Conservation (phyloP, 495 filamentous ascomycete species). For the Neurospora sp. region DNA sequence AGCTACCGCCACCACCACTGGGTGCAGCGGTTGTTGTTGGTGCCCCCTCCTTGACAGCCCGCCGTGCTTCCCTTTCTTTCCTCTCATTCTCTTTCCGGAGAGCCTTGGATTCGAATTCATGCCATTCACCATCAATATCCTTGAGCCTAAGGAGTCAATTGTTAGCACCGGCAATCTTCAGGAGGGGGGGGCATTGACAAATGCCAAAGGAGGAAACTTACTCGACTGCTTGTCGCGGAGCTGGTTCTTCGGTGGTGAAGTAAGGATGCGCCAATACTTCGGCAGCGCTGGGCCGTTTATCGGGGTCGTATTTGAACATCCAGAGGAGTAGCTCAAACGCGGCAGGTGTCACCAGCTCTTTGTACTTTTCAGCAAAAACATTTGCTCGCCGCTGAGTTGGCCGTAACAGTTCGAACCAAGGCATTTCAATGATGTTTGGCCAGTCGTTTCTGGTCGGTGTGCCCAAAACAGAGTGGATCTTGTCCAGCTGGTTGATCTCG, state of each 20-base stretch:
- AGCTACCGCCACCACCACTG: slow-evolving; percentile 38
- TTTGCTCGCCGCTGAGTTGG: slow-evolving; percentile 64
- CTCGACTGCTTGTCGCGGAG: slow-evolving; percentile 70
- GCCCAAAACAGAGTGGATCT: slow-evolving; percentile 86
- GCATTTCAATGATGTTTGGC: slow-evolving; percentile 82
- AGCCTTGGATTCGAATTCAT: slow-evolving; percentile 97
- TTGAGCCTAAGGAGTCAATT: slow-evolving; percentile 47
- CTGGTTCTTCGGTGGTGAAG: slow-evolving; percentile 75
- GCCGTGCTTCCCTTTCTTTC: slow-evolving; percentile 62
- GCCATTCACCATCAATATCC: slow-evolving; percentile 89
- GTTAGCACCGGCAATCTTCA: slow-evolving; percentile 10
- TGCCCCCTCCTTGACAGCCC: slow-evolving; percentile 38
- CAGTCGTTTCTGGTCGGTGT: slow-evolving; percentile 78
- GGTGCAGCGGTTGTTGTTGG: background rate
- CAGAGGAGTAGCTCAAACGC: slow-evolving; percentile 72
- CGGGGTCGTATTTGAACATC: slow-evolving; percentile 84
- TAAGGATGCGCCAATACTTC: slow-evolving; percentile 85
- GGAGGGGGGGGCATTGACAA: background rate
- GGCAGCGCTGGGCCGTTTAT: slow-evolving; percentile 70
- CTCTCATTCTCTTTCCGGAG: slow-evolving; percentile 82
- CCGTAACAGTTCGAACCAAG: slow-evolving; percentile 87
- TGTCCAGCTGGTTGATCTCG: slow-evolving; percentile 92
- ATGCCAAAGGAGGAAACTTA: slow-evolving; percentile 36
- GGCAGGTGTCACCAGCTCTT: slow-evolving; percentile 56
- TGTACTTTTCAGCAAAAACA: slow-evolving; percentile 77